Evolutionary conservation across 495 filamentous ascomycete genomes (phyloP), one percentile per base, ranked within the genome.

Genomic region (Podospora fimiseda): DNA sequence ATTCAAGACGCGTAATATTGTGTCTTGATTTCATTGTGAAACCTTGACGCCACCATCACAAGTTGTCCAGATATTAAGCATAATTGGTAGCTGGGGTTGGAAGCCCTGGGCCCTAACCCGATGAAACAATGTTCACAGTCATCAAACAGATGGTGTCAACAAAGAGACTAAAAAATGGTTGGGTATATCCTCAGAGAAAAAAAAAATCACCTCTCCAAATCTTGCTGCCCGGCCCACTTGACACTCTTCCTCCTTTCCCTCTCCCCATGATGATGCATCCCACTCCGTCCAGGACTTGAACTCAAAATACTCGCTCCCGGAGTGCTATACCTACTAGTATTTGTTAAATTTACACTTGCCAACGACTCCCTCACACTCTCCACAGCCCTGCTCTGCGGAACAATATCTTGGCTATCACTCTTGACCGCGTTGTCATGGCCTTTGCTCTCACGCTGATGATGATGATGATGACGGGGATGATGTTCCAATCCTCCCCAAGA

Each of bases 171-270:
- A n/a, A n/a, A n/a, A n/a, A n/a, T n/a, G n/a, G n/a, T n/a, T n/a
- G n/a, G n/a, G n/a, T n/a, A n/a, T n/a, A n/a, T n/a, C n/a, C n/a
- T n/a, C n/a, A n/a, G n/a, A n/a, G n/a, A n/a, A n/a, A n/a, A n/a
- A n/a, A n/a, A n/a, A n/a, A n/a, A n/a, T n/a, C n/a, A 8, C 39
- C 21, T 33, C 41, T 30, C 21, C 41, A 33, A 41, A 22, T 53
- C 65, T 3, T 59, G 50, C 30, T 66, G 55, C 7, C 57, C 65
- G 0, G 67, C 73, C 55, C 79, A 74, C 66, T 80, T 80, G 49
- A 80, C 77, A 38, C 75, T 79, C 68, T 79, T 79, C 61, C 76
- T 66, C 52, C 75, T 65, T 62, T 80, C 77, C 51, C 70, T 64
- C 54, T 72, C 62, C 14, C 51, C 50, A 7, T 58, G 30, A 7